Evolutionary conservation across 1,139 yeast genomes (phyloP).

Genomic region (Torulaspora globosa): DNA sequence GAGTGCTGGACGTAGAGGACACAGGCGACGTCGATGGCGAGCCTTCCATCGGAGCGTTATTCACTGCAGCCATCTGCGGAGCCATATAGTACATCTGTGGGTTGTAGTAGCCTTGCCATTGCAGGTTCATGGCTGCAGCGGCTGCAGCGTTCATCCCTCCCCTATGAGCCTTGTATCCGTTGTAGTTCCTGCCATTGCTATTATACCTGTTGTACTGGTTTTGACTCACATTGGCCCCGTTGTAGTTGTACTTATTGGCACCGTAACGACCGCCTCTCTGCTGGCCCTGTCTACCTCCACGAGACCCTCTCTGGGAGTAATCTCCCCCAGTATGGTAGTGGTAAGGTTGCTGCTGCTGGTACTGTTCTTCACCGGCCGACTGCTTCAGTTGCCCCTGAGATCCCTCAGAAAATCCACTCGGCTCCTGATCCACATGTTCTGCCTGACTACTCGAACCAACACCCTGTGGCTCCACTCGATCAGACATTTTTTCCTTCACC

Average conservation of each 20-base stretch:
- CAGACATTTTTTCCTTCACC: slow-evolving; percentile 12
- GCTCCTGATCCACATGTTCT: slow-evolving; percentile 10
- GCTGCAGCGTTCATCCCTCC: slow-evolving; percentile 14
- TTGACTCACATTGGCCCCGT: slow-evolving; percentile 5
- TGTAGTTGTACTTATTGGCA: slow-evolving; percentile 11
- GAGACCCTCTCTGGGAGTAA: slow-evolving; percentile 15
- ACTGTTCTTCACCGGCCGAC: slow-evolving; percentile 10
- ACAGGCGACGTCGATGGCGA: slow-evolving; percentile 15
- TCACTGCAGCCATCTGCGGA: slow-evolving; percentile 19
- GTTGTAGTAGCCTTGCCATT: slow-evolving; percentile 27
- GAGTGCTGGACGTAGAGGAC: slow-evolving; percentile 15
- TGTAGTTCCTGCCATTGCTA: slow-evolving; percentile 10
- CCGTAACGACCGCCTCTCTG: slow-evolving; percentile 17
- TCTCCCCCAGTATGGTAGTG: slow-evolving; percentile 7
- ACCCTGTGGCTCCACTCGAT: slow-evolving; percentile 12
- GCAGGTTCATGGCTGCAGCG: slow-evolving; percentile 18
- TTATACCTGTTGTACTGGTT: slow-evolving; percentile 14
- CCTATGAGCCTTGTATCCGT: slow-evolving; percentile 16
- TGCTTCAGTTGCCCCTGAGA: slow-evolving; percentile 1
- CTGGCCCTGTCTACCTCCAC: slow-evolving; percentile 15
- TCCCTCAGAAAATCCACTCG: slow-evolving; percentile 5
- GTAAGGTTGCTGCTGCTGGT: slow-evolving; percentile 8
- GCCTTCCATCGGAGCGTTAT: slow-evolving; percentile 8
- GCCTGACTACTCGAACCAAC: slow-evolving; percentile 4
- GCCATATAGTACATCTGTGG: slow-evolving; percentile 29